Evolutionary conservation across 2,329 filamentous ascomycete species (phyloP).

Genomic region (Aspergillus tubingensis): DNA sequence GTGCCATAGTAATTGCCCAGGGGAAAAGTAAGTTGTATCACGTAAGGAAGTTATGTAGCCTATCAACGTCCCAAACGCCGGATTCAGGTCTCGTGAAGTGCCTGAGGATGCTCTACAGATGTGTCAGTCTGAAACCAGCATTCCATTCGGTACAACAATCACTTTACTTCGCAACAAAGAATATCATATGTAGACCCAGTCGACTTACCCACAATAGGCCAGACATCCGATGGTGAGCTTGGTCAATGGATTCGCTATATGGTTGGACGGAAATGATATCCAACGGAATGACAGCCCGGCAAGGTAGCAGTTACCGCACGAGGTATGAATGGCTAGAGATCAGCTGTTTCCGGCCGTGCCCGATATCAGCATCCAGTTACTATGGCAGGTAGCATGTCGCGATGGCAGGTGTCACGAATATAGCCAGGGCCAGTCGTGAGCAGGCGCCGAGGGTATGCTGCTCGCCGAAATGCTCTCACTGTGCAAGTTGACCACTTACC

Average conservation of each 20-base stretch:
- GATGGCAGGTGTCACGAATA: background rate
- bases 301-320: background rate
- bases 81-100: background rate
- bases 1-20: background rate
- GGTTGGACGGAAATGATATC: background rate
- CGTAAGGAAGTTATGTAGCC: background rate
- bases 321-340: background rate
- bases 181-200: background rate
- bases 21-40: background rate
- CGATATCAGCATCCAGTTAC: no score
- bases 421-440: background rate
- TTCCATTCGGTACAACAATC: background rate
- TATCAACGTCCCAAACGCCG: background rate
- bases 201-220: background rate
- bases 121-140: background rate
- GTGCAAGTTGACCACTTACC: background rate
- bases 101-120: background rate
- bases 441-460: background rate
- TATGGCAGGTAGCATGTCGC: background rate
- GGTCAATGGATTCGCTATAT: background rate
- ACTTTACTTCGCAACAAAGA: background rate
- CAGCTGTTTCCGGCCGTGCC: no score
- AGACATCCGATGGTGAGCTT: no score
- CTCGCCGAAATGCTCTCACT: background rate
- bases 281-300: background rate